Base-by-base conservation (phyloP, 768 basidiomycete genomes). In the Boletus reticulatus region DNA sequence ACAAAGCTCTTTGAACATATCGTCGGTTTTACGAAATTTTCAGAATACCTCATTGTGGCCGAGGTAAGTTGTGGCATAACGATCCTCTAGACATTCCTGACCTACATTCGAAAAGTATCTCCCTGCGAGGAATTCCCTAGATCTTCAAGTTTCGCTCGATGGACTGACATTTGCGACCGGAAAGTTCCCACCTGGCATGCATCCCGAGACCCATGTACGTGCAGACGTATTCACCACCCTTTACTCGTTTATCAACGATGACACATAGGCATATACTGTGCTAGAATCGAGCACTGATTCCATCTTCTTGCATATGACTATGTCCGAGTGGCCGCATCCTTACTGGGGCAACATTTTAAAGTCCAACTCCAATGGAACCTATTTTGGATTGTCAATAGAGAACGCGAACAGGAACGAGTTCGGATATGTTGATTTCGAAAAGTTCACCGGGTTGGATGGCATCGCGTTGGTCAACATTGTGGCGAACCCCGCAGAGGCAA, bases 351-450 rank as follows among this genome's bases (percentile, higher is more conserved):
- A 83, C 65, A 87, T 98, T 61, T 81, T 94, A 57, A 96, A 96
- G 72, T 97, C 95, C 29, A 98, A 99, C 72, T 98, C 90, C 31
- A 99, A 99, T 64, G 97, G 97, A 37, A 99, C 97, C 0, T 98
- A 97, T 77, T 99, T 94, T 68, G 87, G 90, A 20, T 69, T 94
- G 12, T 92, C 94, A 1, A 65, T 91, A 38, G 88, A 92, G 62
- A 80, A 94, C 62, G 97, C 91, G 52, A 98, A 98, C 70, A 83
- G 97, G n/a, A 88, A 99, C 67, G 75, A 83, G 0, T 67, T 75
- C 0, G 97, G 97, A 6, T 98, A 81, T 65, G 95, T 94, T 32
- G 96, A 99, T 70, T 99, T 98, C 62, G 97, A 99, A 76, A 99
- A 98, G 78, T 89, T 98, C 81, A 84, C 89, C 53, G 95, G 94